These are phyloP conservation scores for Gomphus sp. DNA, from an alignment of 1,284 basidiomycete species.

Conservation along the genomic window DNA sequence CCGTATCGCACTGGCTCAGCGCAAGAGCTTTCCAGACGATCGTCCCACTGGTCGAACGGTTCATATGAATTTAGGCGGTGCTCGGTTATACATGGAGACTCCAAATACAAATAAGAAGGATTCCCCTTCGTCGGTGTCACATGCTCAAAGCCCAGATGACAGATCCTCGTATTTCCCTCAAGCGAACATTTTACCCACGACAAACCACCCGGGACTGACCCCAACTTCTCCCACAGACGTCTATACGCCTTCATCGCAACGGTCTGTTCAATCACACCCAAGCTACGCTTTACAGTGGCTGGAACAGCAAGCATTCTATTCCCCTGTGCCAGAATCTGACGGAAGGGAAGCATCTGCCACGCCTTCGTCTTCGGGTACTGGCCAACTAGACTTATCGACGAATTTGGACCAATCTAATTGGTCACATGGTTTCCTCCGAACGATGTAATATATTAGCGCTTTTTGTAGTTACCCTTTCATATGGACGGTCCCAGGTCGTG, in stretches of 20 bases:
- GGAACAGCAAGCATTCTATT: slow-evolving; percentile 5
- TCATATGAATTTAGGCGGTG: background rate
- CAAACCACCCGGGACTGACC: background rate
- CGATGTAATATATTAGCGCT: background rate
- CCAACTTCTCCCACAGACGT: background rate
- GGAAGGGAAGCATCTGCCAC: background rate
- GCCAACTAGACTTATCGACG: background rate
- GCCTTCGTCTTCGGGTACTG: slow-evolving; percentile 4
- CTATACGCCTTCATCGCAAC: background rate
- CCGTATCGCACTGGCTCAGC: background rate
- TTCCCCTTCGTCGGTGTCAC: background rate
- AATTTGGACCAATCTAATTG: slow-evolving; percentile 3
- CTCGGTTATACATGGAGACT: background rate
- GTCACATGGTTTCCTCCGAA: slow-evolving; percentile 2
- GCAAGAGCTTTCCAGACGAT: background rate
- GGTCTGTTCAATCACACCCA: background rate
- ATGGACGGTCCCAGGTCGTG: background rate
- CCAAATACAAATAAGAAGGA: background rate
- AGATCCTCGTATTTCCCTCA: background rate
- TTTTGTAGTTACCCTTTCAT: background rate
- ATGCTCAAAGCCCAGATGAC: background rate
- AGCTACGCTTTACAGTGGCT: slow-evolving; percentile 3
- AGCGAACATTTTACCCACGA: background rate
- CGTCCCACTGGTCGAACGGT: background rate
- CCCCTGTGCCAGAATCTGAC: background rate